Percentiles rank a stretch among this genome's conserved stretches.
Evolutionary conservation across 2,329 filamentous ascomycete genomes (phyloP).

Genomic region (Aspergillus niger): DNA sequence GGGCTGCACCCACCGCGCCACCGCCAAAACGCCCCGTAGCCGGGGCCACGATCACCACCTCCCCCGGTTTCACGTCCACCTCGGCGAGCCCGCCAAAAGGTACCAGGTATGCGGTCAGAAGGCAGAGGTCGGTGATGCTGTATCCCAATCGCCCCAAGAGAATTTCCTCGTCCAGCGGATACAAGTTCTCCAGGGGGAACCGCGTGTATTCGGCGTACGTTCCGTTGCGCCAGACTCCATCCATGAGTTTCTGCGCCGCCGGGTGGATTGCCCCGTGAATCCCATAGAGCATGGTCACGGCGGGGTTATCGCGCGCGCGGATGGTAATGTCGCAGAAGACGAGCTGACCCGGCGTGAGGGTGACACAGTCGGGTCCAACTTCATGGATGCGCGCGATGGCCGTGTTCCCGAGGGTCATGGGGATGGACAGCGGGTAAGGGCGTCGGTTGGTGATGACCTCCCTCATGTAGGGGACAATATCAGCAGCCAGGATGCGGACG

Average conservation of each 20-base stretch:
- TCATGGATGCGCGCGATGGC: conserved; percentile 1
- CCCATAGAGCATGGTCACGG: not conserved
- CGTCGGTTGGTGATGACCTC: not conserved
- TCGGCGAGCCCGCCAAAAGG: not conserved
- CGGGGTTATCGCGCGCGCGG: conserved; percentile 1
- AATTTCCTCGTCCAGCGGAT: not conserved
- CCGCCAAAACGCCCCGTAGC: conserved; percentile 9
- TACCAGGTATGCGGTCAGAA: not conserved
- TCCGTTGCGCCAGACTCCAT: conserved; percentile 5
- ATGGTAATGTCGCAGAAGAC: conserved; percentile 7
- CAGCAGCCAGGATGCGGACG: conserved; percentile 1
- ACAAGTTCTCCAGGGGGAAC: conserved; percentile 10
- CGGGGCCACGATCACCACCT: not conserved
- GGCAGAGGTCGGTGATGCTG: not conserved
- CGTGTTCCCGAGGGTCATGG: conserved; percentile 1
- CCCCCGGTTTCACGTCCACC: conserved; percentile 2
- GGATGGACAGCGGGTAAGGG: not conserved
- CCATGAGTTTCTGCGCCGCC: conserved; percentile 3
- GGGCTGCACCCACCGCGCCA: not conserved
- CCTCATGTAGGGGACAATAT: conserved; percentile 2
- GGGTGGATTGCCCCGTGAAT: not conserved
- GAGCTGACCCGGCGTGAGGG: not conserved
- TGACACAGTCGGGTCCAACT: not conserved
- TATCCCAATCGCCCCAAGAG: not conserved
- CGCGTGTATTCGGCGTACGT: conserved; percentile 6